Evolutionary conservation across 768 basidiomycete species (phyloP).

Genomic region (Mycena epipterygia): DNA sequence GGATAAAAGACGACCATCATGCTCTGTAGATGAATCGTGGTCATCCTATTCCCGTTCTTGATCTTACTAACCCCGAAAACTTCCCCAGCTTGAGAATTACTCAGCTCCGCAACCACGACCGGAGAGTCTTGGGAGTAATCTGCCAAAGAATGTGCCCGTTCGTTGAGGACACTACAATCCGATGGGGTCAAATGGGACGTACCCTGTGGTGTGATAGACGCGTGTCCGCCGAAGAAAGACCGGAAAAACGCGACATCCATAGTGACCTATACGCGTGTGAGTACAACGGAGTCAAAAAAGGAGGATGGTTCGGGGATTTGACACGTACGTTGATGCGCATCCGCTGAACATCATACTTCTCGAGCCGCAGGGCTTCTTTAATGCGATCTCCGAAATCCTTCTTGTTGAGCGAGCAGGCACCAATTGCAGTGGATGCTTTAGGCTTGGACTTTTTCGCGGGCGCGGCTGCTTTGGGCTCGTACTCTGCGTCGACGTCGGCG

Average conservation of each 20-base stretch:
- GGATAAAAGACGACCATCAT: slow-evolving; percentile 31
- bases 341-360: slow-evolving; percentile 34
- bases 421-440: slow-evolving; percentile 2
- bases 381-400: slow-evolving; percentile 32
- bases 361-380: slow-evolving; percentile 28
- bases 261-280: slow-evolving; percentile 17
- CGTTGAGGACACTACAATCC: background rate
- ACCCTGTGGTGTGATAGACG: slow-evolving; percentile 25
- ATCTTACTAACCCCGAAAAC: slow-evolving; percentile 32
- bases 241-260: slow-evolving; percentile 35
- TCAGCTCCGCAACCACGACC: slow-evolving; percentile 25
- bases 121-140: slow-evolving; percentile 17
- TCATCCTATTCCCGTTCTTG: slow-evolving; percentile 31
- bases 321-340: slow-evolving; percentile 33
- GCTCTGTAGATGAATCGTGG: slow-evolving; percentile 21
- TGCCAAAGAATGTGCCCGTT: background rate
- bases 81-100: slow-evolving; percentile 31
- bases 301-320: background rate
- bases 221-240: slow-evolving; percentile 33
- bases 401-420: slow-evolving; percentile 32
- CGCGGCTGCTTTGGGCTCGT: slow-evolving; percentile 10
- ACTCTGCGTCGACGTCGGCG: slow-evolving; percentile 17
- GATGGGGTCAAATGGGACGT: background rate
- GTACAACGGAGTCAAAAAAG: background rate
- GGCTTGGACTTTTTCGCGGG: slow-evolving; percentile 20